Evolutionary conservation across 768 basidiomycete genomes (phyloP), one percentile per base, ranked within the genome.

Genomic region (Rhizopogon sp.): DNA sequence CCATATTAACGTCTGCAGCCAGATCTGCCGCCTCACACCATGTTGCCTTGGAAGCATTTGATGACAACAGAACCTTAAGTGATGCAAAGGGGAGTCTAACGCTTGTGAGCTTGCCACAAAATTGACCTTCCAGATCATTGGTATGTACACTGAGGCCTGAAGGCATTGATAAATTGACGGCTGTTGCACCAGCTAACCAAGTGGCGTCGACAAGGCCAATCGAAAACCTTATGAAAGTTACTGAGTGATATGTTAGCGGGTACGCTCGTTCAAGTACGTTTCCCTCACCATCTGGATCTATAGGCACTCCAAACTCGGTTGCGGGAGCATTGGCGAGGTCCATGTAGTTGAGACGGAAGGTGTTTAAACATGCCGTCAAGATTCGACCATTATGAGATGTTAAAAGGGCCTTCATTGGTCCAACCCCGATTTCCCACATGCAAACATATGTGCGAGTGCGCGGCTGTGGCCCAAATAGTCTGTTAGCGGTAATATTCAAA

Each of bases 391-490:
- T 80, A 14, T 70, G 65, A 7, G 85, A 81, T 2, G 85, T 79
- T 17, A 86, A 57, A 25, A 77, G 63, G 0, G 77, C 77, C 62
- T 82, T 85, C 45, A 90, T 64, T 35, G 76, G 65, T 6, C 92
- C 92, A 16, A 93, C 37, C n/a, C 72, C 72, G 43, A 95, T 80
- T 63, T 96, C 93, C 96, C 96, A 98, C 13, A 97, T 80, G 65
- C 95, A 98, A 5, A 96, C 74, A 64, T 98, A 98, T 1, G 93
- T 86, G 2, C 88, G 72, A 0, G 89, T 90, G 3, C 82, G 80
- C 6, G 96, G 96, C 55, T 85, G 83, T 11, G 91, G 90, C 7
- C 96, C 96, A 64, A 97, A 96, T 10, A 98, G 73, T 25, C 95
- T 83, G 65, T 97, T 82, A 1, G 90, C 87, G 13, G 83, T 82